Evolutionary conservation across 805 yeast species (phyloP), one percentile per base, ranked within the genome.

Genomic region (Candida peoriensis): DNA sequence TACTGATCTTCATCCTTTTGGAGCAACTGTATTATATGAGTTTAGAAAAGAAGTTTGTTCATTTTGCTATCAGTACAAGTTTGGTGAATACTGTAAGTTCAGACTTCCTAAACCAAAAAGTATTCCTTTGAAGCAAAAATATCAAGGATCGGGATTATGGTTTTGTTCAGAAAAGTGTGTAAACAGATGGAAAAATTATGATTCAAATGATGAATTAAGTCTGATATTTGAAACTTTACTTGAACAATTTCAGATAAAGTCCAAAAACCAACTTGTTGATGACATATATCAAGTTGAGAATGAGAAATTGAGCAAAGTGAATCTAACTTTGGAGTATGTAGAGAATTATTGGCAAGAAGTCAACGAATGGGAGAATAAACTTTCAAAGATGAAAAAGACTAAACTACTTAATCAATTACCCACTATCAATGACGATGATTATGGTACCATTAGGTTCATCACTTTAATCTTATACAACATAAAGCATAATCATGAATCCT

Each of bases 1-100:
- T 13, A 40, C 48, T 4, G 36, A 52, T 4, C n/a, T n/a, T n/a
- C 74, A 52, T 3, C 76, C 79, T 1, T 52, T 74, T 25, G 70
- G 80, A 8, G 58, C 67, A 12, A 61, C 74, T 1, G 62, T 78
- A 3, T 54, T 64, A 13, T 62, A 67, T 38, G 76, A 75, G 4
- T 78, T 76, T 51, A 67, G 73, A 32, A 78, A 76, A 43, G 86
- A 79, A 46, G 81, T 75, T 2, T 79, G 87, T 50, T 62, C 70
- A 7, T 46, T 50, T 39, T 79, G 87, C 44, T 75, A 66, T 47
- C 35, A 43, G 3, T 79, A 76, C 43, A 63, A 61, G 21, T 51
- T 63, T 42, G 81, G 82, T 0, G 58, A 54, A 22, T 58, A 60
- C 25, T 57, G 74, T 58, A 76, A 72, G 42, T 47, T 55, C 33